Percentiles rank a stretch among this genome's conserved stretches.
phyloP scores from a whole-genome alignment of 2,329 filamentous ascomycete species.

The Penicillium sp. region DNA sequence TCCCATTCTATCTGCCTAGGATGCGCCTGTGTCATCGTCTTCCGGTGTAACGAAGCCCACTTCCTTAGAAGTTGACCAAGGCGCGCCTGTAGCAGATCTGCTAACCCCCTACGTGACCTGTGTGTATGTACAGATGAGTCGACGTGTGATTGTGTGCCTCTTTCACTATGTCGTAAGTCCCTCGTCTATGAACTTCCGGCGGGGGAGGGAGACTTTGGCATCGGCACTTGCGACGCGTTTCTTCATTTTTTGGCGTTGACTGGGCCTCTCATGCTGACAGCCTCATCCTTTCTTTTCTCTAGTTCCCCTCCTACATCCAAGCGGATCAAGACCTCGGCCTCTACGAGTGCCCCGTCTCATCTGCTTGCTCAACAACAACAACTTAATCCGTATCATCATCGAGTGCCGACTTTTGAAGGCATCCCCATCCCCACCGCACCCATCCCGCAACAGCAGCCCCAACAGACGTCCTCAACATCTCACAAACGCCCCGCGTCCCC shows the following conservation, averaged over 20 bases:
- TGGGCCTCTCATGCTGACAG: conserved; percentile 8
- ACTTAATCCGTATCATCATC: conserved; percentile 30
- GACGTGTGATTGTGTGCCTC: conserved; percentile 34
- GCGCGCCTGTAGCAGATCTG: conserved; percentile 31
- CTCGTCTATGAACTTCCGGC: conserved; percentile 24
- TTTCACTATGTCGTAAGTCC: conserved; percentile 42
- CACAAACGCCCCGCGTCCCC: conserved; percentile 44
- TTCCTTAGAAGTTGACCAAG: conserved; percentile 30
- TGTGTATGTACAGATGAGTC: conserved; percentile 40
- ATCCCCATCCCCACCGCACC: conserved; percentile 39
- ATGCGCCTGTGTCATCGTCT: conserved; percentile 37
- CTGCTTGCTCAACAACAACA: conserved; percentile 39
- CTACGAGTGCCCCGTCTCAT: conserved; percentile 34
- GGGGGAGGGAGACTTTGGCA: conserved; percentile 22
- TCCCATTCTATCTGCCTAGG: conserved; percentile 24
- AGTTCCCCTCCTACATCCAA: conserved; percentile 42
- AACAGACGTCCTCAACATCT: conserved; percentile 21
- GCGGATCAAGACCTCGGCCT: conserved; percentile 38
- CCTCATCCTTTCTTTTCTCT: not conserved
- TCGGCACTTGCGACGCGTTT: conserved; percentile 9
- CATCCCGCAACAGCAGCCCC: conserved; percentile 22
- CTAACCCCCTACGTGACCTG: conserved; percentile 31
- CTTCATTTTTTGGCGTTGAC: conserved; percentile 5
- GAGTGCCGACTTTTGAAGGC: conserved; percentile 35
- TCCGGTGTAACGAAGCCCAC: conserved; percentile 33